A percentile compares a stretch with the other conserved stretches of the same genome.
Evolutionary conservation across 225 moss, liverwort and hornwort genomes (phyloP).

Genomic region (Rhytidiadelphus loreus): DNA sequence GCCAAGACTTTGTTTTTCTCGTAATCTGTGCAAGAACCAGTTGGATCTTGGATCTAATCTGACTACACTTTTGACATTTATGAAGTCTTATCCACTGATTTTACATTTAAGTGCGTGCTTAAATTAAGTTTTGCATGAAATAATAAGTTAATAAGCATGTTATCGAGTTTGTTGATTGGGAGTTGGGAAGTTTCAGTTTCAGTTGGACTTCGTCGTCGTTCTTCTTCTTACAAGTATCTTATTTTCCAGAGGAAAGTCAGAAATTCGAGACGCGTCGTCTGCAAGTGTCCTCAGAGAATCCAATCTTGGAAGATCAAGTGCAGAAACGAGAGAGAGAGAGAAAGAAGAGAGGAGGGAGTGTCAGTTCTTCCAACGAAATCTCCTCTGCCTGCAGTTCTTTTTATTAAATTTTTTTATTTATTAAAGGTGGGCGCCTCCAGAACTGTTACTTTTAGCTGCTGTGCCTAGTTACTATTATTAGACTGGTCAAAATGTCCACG

Average conservation of each 20-base stretch:
- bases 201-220: neutral
- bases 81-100: neutral
- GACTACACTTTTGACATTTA: slow-evolving; percentile 7
- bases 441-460: too few relatives aligned
- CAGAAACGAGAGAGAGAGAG: neutral
- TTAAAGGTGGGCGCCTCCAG: neutral
- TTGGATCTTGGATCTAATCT: neutral
- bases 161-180: neutral
- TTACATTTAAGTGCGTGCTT: neutral
- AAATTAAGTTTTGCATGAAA: neutral
- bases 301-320: neutral
- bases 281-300: neutral
- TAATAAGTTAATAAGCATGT: neutral
- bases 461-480: neutral
- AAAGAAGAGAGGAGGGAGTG: neutral
- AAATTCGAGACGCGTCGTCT: neutral
- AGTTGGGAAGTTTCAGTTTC: too few relatives aligned
- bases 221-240: neutral
- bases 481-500: neutral
- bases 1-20: too few relatives aligned
- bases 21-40: neutral
- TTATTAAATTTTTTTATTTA: neutral
- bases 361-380: neutral
- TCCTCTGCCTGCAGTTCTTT: neutral
- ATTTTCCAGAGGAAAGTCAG: neutral